Evolutionary conservation across 345 rosid genomes (phyloP), one percentile per base, ranked within the genome.

Genomic region (Linum usitatissimum): DNA sequence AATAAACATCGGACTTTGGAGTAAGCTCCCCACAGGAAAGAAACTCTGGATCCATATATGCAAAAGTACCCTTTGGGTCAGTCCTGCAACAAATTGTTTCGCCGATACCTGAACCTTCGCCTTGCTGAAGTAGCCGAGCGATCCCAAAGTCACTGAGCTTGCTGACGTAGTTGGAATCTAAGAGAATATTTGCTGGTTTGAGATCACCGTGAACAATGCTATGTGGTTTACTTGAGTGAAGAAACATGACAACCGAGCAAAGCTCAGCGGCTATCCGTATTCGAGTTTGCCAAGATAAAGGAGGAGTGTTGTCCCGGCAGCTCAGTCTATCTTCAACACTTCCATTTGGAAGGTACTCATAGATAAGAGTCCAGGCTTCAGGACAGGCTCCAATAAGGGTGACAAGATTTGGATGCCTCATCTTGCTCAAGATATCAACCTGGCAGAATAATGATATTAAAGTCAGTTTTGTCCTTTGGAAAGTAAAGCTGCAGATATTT

Each of bases 81-180:
- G 96, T 91, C 70, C 64, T 75, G 70, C 68, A 70, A 59, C 69
- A 70, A 14, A 72, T 53, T 69, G 84, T 67, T 48, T 78, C 67
- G 60, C 72, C 63, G 78, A 66, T 64, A 68, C 73, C 74, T 5
- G 77, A 69, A 53, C 30, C 20, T 63, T 75, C 79, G 57, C 55
- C 55, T 19, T 66, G 66, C 53, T 69, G 40, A 19, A 78, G 74
- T 13, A 84, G 59, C 53, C 89, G 81, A 57, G 81, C 84, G 60
- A 88, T 85, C 63, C 98, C 98, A 73, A 88, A 88, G 77, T 86
- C 95, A 30, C 92, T 81, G 9, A 92, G 83, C 72, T 92, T 92
- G 77, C 90, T 81, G 65, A 78, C 86, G 49, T 80, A 78, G 66
- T 92, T 85, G 59, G 82, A 61, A 71, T 89, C 95, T 19, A 89